Evolutionary conservation across 495 filamentous ascomycete species (phyloP).

Genomic region (Penicillium goetzii): DNA sequence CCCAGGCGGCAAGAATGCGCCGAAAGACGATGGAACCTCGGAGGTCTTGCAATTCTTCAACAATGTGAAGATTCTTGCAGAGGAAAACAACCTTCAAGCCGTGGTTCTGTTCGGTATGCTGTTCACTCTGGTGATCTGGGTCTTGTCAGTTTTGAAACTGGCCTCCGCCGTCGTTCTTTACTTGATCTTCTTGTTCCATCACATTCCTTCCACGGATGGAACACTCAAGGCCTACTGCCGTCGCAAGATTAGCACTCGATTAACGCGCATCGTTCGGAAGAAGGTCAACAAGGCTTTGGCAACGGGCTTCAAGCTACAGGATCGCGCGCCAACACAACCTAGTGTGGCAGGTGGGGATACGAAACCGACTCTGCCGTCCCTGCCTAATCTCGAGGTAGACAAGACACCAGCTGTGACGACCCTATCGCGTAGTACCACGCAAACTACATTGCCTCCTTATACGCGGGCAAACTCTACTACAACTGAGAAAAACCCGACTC

Average conservation of each 20-base stretch:
- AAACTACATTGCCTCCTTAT: conserved; percentile 62
- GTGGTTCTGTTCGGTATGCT: conserved; percentile 86
- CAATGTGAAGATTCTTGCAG: conserved; percentile 72
- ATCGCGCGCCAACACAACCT: conserved; percentile 55
- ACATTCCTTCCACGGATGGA: conserved; percentile 79
- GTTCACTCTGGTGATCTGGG: conserved; percentile 89
- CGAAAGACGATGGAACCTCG: conserved; percentile 51
- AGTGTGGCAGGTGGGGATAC: conserved; percentile 57
- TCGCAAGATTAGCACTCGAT: conserved; percentile 80
- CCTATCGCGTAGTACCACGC: conserved; percentile 67
- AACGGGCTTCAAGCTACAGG: conserved; percentile 67
- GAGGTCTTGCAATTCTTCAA: conserved; percentile 68
- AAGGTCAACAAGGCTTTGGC: conserved; percentile 86
- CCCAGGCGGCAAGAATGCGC: conserved; percentile 57
- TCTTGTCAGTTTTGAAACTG: conserved; percentile 76
- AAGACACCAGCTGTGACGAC: conserved; percentile 61
- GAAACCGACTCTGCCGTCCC: conserved; percentile 68
- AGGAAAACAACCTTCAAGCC: conserved; percentile 72
- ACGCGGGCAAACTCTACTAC: conserved; percentile 24
- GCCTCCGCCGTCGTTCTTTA: conserved; percentile 75
- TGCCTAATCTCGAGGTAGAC: conserved; percentile 64
- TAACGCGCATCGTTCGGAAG: conserved; percentile 75
- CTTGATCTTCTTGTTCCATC: conserved; percentile 84
- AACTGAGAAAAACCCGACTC: conserved; percentile 22
- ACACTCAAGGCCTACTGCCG: conserved; percentile 82